Percentiles rank a stretch among this genome's conserved stretches.
Evolutionary conservation across 441 rosid genomes (phyloP).

Genomic region (Rhodomyrtus psidioides): DNA sequence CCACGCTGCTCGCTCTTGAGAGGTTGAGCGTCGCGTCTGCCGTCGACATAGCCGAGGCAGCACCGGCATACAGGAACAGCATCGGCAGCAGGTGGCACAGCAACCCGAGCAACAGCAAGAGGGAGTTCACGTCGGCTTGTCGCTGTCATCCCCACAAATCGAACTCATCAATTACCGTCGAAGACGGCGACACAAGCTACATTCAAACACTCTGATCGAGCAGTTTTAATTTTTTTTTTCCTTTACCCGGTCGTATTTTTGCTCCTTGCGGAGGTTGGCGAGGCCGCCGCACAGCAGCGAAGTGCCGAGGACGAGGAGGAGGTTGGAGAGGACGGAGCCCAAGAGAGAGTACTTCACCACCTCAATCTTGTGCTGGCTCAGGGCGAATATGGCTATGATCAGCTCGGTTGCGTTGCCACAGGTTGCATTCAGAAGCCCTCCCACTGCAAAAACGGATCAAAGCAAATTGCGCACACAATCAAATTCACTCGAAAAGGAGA

Average conservation of each 20-base stretch:
- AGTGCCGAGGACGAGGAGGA: constrained; percentile 83
- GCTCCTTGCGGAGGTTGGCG: constrained; percentile 52
- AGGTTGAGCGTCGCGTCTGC: constrained; percentile 34
- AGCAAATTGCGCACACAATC: background rate
- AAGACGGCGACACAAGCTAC: background rate
- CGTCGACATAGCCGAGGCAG: background rate
- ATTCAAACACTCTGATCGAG: background rate
- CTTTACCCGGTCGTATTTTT: constrained; percentile 64
- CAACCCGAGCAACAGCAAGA: constrained; percentile 52
- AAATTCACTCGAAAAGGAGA: background rate
- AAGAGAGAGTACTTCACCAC: constrained; percentile 81
- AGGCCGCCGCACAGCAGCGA: constrained; percentile 86
- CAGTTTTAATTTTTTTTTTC: background rate
- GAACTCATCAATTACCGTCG: background rate
- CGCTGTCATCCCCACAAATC: constrained; percentile 29
- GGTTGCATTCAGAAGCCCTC: constrained; percentile 89
- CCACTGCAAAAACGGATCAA: constrained; percentile 32
- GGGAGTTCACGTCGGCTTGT: constrained; percentile 76
- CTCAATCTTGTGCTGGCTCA: constrained; percentile 46
- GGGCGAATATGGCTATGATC: constrained; percentile 80
- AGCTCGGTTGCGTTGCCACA: constrained; percentile 96
- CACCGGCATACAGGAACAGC: constrained; percentile 37
- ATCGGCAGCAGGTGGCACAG: constrained; percentile 66
- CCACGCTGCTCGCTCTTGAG: constrained; percentile 71
- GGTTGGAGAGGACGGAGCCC: constrained; percentile 85